These are phyloP conservation scores for Septoria petroselini DNA, from an alignment of 2,329 filamentous ascomycete species.

Conservation along the genomic window DNA sequence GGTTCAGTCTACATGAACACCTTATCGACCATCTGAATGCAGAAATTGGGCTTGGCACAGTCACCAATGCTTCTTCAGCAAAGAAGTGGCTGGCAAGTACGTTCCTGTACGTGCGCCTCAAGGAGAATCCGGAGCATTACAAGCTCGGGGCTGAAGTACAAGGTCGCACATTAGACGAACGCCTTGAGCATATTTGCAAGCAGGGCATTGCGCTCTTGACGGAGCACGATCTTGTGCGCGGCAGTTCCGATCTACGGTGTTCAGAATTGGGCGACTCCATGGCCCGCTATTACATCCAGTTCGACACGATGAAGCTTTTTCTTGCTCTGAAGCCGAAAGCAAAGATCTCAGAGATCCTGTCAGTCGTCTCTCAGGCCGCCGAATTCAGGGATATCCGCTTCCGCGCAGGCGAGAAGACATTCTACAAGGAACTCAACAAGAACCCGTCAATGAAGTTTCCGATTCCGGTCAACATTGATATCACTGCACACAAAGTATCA, in stretches of 20 bases:
- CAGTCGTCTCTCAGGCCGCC: conserved; percentile 61
- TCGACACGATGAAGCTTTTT: conserved; percentile 73
- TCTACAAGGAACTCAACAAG: conserved; percentile 71
- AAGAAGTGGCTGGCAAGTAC: conserved; percentile 73
- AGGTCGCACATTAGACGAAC: conserved; percentile 56
- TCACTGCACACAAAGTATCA: conserved; percentile 70
- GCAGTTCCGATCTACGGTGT: conserved; percentile 51
- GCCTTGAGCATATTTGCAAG: conserved; percentile 67
- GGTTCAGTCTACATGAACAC: conserved; percentile 61
- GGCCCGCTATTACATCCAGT: conserved; percentile 77
- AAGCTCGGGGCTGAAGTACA: conserved; percentile 56
- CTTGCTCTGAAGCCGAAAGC: conserved; percentile 60
- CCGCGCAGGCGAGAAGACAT: conserved; percentile 63
- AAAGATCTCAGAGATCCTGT: conserved; percentile 65
- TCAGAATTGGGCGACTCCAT: conserved; percentile 76
- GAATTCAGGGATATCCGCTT: conserved; percentile 74
- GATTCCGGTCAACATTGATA: conserved; percentile 64
- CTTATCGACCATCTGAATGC: conserved; percentile 82
- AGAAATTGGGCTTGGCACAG: conserved; percentile 73
- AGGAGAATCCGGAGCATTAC: conserved; percentile 69
- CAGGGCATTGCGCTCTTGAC: conserved; percentile 65
- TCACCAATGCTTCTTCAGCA: conserved; percentile 62
- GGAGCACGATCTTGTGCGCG: conserved; percentile 56
- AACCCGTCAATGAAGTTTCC: conserved; percentile 66
- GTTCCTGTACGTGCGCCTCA: conserved; percentile 72